Percentiles rank a stretch among this genome's conserved stretches.
Evolutionary conservation across 2,329 filamentous ascomycete genomes (phyloP).

Genomic region (Fusarium avenaceum): DNA sequence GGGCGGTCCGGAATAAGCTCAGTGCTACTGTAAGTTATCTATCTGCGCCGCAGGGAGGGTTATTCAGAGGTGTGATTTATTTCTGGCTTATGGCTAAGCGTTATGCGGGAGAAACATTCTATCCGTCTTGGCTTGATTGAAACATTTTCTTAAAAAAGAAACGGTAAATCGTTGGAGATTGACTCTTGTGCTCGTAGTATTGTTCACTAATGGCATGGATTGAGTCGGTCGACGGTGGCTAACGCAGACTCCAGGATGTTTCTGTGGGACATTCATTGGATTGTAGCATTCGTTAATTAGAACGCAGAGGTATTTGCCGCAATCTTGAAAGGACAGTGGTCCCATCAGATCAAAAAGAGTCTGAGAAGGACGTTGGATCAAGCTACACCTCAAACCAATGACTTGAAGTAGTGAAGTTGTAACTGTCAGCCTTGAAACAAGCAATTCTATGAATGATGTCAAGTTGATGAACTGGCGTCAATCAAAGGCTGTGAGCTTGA

Average conservation of each 20-base stretch:
- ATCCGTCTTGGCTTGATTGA: conserved; percentile 8
- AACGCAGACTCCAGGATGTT: conserved; percentile 13
- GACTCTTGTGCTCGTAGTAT: neutral
- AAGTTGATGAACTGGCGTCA: conserved; percentile 5
- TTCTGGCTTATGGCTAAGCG: conserved; percentile 16
- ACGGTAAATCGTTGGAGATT: neutral
- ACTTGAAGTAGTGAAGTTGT: neutral
- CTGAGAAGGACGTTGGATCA: neutral
- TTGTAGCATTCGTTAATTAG: conserved; percentile 26
- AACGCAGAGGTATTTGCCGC: conserved; percentile 5
- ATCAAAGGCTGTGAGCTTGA: neutral
- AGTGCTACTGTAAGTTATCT: neutral
- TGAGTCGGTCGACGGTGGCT: conserved; percentile 2
- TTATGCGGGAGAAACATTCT: conserved; percentile 9
- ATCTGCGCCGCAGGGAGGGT: conserved; percentile 14
- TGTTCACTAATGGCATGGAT: neutral
- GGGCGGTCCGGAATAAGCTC: conserved; percentile 30
- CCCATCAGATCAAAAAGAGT: neutral
- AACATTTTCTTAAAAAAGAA: conserved; percentile 1
- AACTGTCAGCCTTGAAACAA: conserved; percentile 1
- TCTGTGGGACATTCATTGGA: conserved; percentile 26
- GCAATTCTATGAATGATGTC: neutral
- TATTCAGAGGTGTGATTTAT: conserved; percentile 6
- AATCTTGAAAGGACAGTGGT: conserved; percentile 3
- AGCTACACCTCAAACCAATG: neutral